Evolutionary conservation across 441 rosid genomes (phyloP), one percentile per base, ranked within the genome.

Genomic region (Bruguiera hainesii): DNA sequence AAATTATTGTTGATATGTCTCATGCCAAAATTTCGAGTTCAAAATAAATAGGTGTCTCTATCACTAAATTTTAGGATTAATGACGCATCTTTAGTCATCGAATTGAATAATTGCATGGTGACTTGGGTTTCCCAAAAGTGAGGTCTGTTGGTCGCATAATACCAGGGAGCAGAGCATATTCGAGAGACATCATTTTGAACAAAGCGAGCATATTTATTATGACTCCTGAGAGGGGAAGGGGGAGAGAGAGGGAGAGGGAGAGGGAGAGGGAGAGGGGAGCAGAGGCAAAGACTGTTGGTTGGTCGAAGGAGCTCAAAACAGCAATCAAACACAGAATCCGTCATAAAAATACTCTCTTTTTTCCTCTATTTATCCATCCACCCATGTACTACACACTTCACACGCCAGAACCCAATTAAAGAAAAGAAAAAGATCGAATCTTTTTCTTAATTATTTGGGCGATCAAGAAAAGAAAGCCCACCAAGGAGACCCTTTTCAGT

Each of bases 151-250:
- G 48, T 13, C 18, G 15, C 48, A 11, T 42, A 3, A 3, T 37
- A n/a, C 19, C 1, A 13, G n/a, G 13, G 3, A 62, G 20, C 33
- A 21, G 28, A 59, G 80, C 37, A 80, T 76, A 73, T 78, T 74
- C 77, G 66, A 53, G 66, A 53, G 69, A 63, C 35, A 56, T 25
- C 33, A 42, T 7, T 8, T 9, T 51, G 39, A 30, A 31, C 56
- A 51, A 13, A 31, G n/a, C 7, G 3, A 58, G 76, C 65, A 69
- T 56, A 66, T 77, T 73, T 75, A 73, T 60, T 28, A 25, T 52
- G 21, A 2, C 28, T 20, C 5, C 0, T 18, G n/a, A 31, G 21
- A 51, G 5, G 9, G 23, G n/a, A 29, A 13, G 31, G 13, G 4
- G 16, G 39, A 5, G 39, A n/a, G 11, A 15, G 56, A 20, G 23